Base-by-base conservation (phyloP, 208 protist genomes). In the Trypanosoma theileri region DNA sequence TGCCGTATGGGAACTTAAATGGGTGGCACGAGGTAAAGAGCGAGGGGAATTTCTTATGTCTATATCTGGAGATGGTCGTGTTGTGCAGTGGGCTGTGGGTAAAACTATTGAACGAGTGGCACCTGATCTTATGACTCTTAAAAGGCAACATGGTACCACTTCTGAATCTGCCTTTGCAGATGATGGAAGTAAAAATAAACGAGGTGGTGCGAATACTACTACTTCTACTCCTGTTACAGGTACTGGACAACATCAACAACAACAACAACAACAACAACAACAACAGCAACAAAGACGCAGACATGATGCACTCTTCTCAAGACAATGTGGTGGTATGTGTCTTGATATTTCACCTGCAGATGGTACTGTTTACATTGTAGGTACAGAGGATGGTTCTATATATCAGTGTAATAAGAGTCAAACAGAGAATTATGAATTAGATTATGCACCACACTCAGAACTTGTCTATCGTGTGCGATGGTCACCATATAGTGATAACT, bases 351-450 rank as follows among this genome's bases (percentile, higher is more conserved):
- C 77, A 61, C 93, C 90, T 1, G 53, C 67, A 1, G 95, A 98
- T 75, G 79, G 71, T 42, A 96, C 84, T 35, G 81, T 97, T 13
- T 98, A 98, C 82, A 59, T 98, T 17, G 96, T 97, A 22, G 97
- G 93, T 50, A 99, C 97, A 1, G 96, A 98, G 76, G 96, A 98
- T 59, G 98, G 97, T 42, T 89, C 75, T 28, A 84, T 98, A n/a
- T 91, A 96, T 82, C 96, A 98, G 82, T 99, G 98, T 86, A 98
- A 88, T 63, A 89, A 83, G 68, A 98, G 93, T 48, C 98, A 99
- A 71, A 96, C 88, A 42, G 96, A 98, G 73, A 96, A 91, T 70
- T 97, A 97, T 79, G 88, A 98, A 56, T 81, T 98, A 45, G 89
- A 88, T 56, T 99, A 98, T 80, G 71, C 73, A 26, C 79, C 90